Conservation (phyloP, 2,329 filamentous ascomycete species). For the Cercospora sp. region DNA sequence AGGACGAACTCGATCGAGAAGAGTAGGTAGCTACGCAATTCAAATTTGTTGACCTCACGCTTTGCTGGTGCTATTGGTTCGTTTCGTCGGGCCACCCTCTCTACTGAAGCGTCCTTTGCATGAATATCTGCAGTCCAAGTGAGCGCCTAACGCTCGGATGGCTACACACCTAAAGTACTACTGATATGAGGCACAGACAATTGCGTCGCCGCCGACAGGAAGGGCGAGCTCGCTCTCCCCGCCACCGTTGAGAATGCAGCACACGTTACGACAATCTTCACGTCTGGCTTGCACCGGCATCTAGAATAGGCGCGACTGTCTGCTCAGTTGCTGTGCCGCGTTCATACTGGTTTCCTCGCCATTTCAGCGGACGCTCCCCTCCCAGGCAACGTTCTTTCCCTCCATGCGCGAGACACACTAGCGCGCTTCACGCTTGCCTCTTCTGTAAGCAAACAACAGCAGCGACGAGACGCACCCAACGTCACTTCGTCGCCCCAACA, state of each 20-base stretch:
- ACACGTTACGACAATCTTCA: neutral
- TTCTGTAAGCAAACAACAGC: neutral
- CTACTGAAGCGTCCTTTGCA: neutral
- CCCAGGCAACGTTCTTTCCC: neutral
- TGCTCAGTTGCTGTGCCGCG: neutral
- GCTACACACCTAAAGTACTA: neutral
- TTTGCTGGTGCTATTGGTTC: neutral
- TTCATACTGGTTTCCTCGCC: neutral
- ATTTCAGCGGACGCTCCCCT: neutral
- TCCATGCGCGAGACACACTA: neutral
- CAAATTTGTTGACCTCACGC: neutral
- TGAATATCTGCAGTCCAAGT: neutral
- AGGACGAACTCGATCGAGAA: neutral
- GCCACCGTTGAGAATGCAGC: neutral
- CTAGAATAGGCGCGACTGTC: neutral
- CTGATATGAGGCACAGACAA: neutral
- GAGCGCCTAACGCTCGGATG: neutral
- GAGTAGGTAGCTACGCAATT: constrained; percentile 6
- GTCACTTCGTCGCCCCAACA: neutral
- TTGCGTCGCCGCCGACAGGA: neutral
- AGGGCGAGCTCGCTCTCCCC: neutral
- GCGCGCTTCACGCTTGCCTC: neutral
- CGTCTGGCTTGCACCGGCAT: neutral
- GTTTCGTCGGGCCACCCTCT: neutral
- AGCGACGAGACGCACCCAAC: neutral